These are phyloP conservation scores for Wickerhamomyces sp. DNA, from an alignment of 1,139 yeast species.

Conservation along the genomic window DNA sequence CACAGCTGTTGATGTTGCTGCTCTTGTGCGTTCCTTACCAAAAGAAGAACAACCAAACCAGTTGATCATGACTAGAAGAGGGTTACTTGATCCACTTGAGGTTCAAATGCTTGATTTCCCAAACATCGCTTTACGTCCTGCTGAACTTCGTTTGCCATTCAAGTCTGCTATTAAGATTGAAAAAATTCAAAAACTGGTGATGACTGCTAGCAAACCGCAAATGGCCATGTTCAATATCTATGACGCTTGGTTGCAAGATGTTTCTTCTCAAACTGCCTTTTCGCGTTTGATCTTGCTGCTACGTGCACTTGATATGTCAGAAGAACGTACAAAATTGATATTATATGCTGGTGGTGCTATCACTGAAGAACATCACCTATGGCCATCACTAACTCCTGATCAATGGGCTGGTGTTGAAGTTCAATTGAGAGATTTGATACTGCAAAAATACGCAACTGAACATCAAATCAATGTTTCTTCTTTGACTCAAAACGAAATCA, in stretches of 20 bases:
- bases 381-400: slow-evolving; percentile 87
- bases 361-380: slow-evolving; percentile 76
- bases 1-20: slow-evolving; percentile 96
- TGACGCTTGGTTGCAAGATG: slow-evolving; percentile 86
- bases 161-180: slow-evolving; percentile 81
- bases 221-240: slow-evolving; percentile 87
- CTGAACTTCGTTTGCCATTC: slow-evolving; percentile 88
- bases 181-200: slow-evolving; percentile 71
- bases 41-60: slow-evolving; percentile 94
- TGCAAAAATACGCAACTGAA: slow-evolving; percentile 80
- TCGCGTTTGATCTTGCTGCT: slow-evolving; percentile 77
- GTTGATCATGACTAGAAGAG: slow-evolving; percentile 83
- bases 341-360: slow-evolving; percentile 68
- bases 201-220: slow-evolving; percentile 87
- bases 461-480: slow-evolving; percentile 83
- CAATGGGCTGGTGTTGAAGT: slow-evolving; percentile 93
- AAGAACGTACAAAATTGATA: slow-evolving; percentile 71
- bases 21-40: slow-evolving; percentile 82
- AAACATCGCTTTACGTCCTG: slow-evolving; percentile 80
- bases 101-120: slow-evolving; percentile 98
- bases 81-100: slow-evolving; percentile 90
- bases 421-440: slow-evolving; percentile 79
- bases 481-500: slow-evolving; percentile 86
- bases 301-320: slow-evolving; percentile 74
- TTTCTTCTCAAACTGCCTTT: slow-evolving; percentile 91